phyloP scores from a whole-genome alignment of 495 filamentous ascomycete genomes.

The Penicillium ucsense region DNA sequence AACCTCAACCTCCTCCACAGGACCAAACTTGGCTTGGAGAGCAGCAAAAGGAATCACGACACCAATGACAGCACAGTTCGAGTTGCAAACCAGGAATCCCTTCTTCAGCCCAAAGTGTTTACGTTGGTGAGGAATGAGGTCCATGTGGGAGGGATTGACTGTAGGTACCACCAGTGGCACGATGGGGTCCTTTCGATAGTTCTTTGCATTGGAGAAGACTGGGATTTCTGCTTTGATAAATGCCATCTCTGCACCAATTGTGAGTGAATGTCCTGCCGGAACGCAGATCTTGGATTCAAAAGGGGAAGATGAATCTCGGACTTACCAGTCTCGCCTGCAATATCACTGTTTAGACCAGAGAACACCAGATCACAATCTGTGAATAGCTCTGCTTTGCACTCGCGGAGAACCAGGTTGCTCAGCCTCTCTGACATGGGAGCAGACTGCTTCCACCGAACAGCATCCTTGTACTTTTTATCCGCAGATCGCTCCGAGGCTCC shows the following conservation, averaged over 20 bases:
- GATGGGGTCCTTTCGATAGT: conserved; percentile 71
- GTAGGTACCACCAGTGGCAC: conserved; percentile 82
- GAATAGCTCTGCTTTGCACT: conserved; percentile 67
- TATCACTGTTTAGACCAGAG: conserved; percentile 75
- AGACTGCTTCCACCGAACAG: conserved; percentile 76
- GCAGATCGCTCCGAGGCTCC: conserved; percentile 72
- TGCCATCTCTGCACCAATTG: conserved; percentile 50
- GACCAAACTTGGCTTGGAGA: conserved; percentile 65
- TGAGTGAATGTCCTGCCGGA: background rate
- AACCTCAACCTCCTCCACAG: conserved; percentile 63
- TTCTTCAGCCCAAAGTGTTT: conserved; percentile 54
- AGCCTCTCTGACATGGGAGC: conserved; percentile 58
- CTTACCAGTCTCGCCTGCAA: conserved; percentile 69
- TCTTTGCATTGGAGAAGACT: conserved; percentile 86
- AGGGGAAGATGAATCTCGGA: background rate
- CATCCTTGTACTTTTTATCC: conserved; percentile 76
- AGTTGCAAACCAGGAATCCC: conserved; percentile 82
- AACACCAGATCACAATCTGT: conserved; percentile 82
- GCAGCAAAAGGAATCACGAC: conserved; percentile 84
- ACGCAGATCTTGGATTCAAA: background rate
- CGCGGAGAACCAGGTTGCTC: conserved; percentile 59
- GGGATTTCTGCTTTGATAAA: conserved; percentile 69
- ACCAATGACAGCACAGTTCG: conserved; percentile 84
- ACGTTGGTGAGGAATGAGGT: conserved; percentile 68
- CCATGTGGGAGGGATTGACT: conserved; percentile 70